Evolutionary conservation across 2,329 filamentous ascomycete species (phyloP), one percentile per base, ranked within the genome.

Genomic region (Pseudogymnoascus sp.): DNA sequence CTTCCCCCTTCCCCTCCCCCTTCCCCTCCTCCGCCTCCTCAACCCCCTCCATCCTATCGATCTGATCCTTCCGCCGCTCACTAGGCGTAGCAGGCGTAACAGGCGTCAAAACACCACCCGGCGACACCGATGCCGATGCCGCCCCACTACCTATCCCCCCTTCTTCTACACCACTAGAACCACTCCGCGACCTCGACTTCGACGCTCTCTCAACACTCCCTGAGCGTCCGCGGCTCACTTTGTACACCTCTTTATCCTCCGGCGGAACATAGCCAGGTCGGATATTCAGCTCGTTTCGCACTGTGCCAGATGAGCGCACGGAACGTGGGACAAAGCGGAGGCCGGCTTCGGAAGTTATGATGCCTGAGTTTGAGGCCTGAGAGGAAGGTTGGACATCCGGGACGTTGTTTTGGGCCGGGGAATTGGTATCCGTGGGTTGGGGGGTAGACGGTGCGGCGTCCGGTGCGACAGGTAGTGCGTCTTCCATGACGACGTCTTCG

Each of bases 201-300:
- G 21, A 12, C n/a, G 38, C 34, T 2, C 25, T 40, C 31, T 34
- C 34, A 14, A 5, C 8, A 25, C 34, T 25, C 11, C 9, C 34
- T 6, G 49, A 56, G 3, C 49, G 5, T 3, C 6, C 49, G 53
- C 40, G 25, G 16, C 89, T 87, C 76, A 93, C 96, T 78, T 91
- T 93, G 82, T 97, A 97, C 53, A 95, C 80, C 72, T 96, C 90
- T 67, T 96, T 88, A 75, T 97, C 93, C 77, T 97, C 93, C 0
- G 91, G 90, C 1, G 93, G 93, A 16, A 87, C 85, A 77, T 96
- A 97, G 64, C 93, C 93, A 0, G 93, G 93, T 31, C 90, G 87
- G 66, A 97, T 90, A 71, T 89, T 88, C 72, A 96, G 96, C 70
- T 96, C 92, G 71, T 89, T 93, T 63, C 93, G 85, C 5, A 89